Evolutionary conservation across 164 flowering plant species (phyloP).

Genomic region (Houttuynia cordata): DNA sequence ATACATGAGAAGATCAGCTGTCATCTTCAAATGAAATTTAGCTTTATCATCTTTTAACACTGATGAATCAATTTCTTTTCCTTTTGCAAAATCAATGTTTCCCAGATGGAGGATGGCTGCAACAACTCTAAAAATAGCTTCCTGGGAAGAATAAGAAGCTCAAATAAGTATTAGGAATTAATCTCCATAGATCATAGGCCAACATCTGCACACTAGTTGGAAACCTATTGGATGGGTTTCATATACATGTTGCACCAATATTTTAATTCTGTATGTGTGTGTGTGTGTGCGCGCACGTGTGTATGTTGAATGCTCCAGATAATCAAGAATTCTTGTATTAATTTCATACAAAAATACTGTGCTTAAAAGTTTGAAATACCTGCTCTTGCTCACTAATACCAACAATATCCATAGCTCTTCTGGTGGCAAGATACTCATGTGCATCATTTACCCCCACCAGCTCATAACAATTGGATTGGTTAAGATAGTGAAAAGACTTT

Average conservation of each 20-base stretch:
- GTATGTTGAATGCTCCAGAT: too few species aligned
- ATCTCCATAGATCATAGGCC: neutral
- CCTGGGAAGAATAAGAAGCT: slow-evolving; percentile 26
- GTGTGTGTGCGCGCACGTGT: too few species aligned
- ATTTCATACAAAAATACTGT: neutral
- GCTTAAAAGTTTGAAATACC: slow-evolving; percentile 24
- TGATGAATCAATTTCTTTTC: slow-evolving; percentile 62
- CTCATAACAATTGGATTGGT: slow-evolving; percentile 82
- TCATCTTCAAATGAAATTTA: slow-evolving; percentile 58
- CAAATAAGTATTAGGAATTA: slow-evolving; percentile 5
- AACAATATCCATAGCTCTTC: slow-evolving; percentile 82
- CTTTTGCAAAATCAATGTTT: slow-evolving; percentile 57
- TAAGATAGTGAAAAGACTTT: slow-evolving; percentile 77
- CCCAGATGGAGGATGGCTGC: slow-evolving; percentile 92
- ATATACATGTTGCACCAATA: too few species aligned
- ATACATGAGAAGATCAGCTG: slow-evolving; percentile 75
- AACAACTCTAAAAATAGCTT: slow-evolving; percentile 72
- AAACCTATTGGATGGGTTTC: too few species aligned
- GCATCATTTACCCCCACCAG: slow-evolving; percentile 62
- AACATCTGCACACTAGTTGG: neutral
- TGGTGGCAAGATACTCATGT: slow-evolving; percentile 60
- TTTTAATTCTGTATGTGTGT: too few species aligned
- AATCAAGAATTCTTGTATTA: too few species aligned
- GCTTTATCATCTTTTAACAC: slow-evolving; percentile 51
- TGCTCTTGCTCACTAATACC: slow-evolving; percentile 71